Conservation (phyloP, 2,329 filamentous ascomycete species). For the Talaromyces sp. region DNA sequence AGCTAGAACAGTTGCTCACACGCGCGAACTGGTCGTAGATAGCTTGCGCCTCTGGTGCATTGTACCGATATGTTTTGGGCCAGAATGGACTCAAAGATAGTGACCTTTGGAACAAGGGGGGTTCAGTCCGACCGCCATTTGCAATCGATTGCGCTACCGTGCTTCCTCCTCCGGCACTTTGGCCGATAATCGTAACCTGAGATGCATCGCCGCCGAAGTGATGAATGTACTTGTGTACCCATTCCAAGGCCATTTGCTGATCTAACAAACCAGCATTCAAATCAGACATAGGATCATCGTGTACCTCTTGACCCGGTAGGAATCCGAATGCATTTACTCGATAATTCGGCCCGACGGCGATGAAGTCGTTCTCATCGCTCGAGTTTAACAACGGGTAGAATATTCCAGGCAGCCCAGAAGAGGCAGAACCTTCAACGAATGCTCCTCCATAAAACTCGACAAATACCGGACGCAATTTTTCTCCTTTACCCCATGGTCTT, state of each 20-base stretch:
- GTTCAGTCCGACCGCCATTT: neutral
- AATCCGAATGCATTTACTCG: neutral
- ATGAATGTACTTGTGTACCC: slow-evolving; percentile 31
- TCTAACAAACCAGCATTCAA: slow-evolving; percentile 20
- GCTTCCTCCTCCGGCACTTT: slow-evolving; percentile 27
- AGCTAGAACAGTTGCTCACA: neutral
- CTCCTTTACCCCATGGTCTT: neutral
- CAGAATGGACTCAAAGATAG: neutral
- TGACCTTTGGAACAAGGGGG: neutral
- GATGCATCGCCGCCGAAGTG: slow-evolving; percentile 32
- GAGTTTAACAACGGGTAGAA: neutral
- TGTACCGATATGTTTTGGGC: neutral
- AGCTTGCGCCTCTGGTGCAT: neutral
- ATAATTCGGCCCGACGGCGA: neutral
- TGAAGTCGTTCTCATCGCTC: neutral
- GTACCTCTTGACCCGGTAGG: neutral
- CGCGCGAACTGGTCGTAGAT: neutral
- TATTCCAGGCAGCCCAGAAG: neutral
- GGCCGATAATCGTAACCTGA: slow-evolving; percentile 29
- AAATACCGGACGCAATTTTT: neutral
- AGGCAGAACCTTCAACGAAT: neutral
- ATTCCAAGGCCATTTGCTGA: slow-evolving; percentile 23
- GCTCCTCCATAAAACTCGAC: neutral
- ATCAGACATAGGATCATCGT: neutral
- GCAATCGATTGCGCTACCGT: neutral